Evolutionary conservation across 257 asterid genomes (phyloP), one percentile per base, ranked within the genome.

Genomic region (Fraxinus anomala): DNA sequence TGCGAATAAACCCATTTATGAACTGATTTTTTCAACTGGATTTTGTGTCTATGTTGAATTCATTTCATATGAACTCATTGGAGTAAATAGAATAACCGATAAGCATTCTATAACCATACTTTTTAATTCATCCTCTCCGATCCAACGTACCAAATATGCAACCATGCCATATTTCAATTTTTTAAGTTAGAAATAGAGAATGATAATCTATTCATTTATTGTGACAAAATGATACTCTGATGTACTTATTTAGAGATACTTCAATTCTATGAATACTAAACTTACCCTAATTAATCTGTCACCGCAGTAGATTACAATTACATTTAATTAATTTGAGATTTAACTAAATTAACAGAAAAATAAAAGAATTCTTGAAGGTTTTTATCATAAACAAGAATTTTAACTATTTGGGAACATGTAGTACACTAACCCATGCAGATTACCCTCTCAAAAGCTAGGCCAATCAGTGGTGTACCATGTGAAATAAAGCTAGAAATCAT

Each of bases 381-480:
- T 47, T 47, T 47, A 14, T 14, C 56, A 47, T 47, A 47, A 12
- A 42, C 1, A 11, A 40, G 14, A 10, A 39, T 9, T 8, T 39
- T 39, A 39, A 39, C 44, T 39, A 61, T 61, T 9, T 10, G 34
- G 68, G 68, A 24, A 61, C 68, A 61, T 61, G 68, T 61, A 24
- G 14, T 24, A 10, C 68, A 61, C 14, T 23, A 23, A 4, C 17
- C 68, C 68, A 61, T 61, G 68, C 68, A 61, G 11, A 61, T 61
- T 80, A 65, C 78, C 68, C 76, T 36, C 70, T 44, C 37, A 30
- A 75, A 63, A 77, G 37, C 51, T 74, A 70, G 76, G 68, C 33
- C 11, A 61, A 33, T 30, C 59, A 76, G 81, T 85, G 82, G 81
- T 79, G 68, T 28, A 68, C 82, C 89, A 86, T 86, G 89, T 86